Base-by-base conservation (phyloP, 257 asterid genomes). In the Solanum etuberosum region DNA sequence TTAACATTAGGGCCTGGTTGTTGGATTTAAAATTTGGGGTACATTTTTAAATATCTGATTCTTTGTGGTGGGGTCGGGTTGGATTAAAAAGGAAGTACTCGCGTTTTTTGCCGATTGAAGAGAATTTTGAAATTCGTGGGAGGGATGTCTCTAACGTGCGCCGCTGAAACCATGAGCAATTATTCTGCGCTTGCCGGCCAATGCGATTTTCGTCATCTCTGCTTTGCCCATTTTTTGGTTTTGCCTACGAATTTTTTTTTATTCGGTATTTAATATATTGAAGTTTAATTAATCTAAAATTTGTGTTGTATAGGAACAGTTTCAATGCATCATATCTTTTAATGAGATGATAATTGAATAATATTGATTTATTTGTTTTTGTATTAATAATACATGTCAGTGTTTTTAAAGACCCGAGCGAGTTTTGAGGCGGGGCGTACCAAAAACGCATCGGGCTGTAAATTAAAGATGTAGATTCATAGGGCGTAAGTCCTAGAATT, bases 131-230 rank as follows among this genome's bases (percentile, higher is more conserved):
- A 92, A 89, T 86, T 43, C 73, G 81, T 37, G 46, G 87, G 89
- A 72, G 88, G 85, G 92, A 70, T 83, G 63, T 40, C 40, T 84
- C 91, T 90, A 91, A 91, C 92, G 91, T 92, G 92, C 93, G 90
- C 93, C 88, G 86, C 87, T 71, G 74, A 83, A 86, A 93, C 84
- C 86, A 71, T 85, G 63, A 63, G 48, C 13, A 51, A 25, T 34
- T 61, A 57, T 84, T 57, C 25, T 84, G 74, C 74, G n/a, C 51
- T 32, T 37, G 86, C 88, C 48, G 80, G 87, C 83, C 73, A 9
- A 68, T 20, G 63, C 32, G 54, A 63, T 25, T 63, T 51, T 63
- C 34, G 72, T 25, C 72, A 63, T 63, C 72, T 25, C 72, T 25
- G 72, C 31, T 63, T 11, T 29, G 63, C 18, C 34, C 72, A 6